These are phyloP conservation scores for Scheffersomyces quercinus DNA, from an alignment of 1,139 yeast species.

Conservation along the genomic window DNA sequence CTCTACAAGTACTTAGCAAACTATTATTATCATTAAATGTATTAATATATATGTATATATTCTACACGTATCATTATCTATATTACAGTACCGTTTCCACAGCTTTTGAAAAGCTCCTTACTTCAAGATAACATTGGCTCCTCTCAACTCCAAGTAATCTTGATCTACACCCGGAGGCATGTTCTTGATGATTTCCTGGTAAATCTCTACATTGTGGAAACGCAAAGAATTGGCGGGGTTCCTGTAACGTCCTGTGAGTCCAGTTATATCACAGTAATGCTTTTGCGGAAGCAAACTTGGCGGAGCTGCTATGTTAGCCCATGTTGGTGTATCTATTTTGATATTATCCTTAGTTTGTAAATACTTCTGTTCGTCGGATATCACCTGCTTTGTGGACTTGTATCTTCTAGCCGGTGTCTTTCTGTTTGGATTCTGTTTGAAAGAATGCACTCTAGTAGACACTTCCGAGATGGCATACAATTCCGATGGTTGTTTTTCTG, in stretches of 20 bases:
- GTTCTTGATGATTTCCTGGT: conserved; percentile 69
- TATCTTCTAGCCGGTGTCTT: conserved; percentile 59
- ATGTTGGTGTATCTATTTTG: conserved; percentile 55
- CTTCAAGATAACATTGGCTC: conserved; percentile 81
- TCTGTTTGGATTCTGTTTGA: conserved; percentile 55
- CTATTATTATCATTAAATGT: too few relatives aligned
- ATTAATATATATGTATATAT: not conserved
- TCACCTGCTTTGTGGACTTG: conserved; percentile 73
- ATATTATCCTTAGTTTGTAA: conserved; percentile 42
- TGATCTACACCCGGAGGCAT: conserved; percentile 94
- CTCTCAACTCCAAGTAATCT: conserved; percentile 83
- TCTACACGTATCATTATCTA: not conserved
- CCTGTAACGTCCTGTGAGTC: conserved; percentile 75
- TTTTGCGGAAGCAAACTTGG: conserved; percentile 82
- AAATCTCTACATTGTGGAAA: conserved; percentile 82
- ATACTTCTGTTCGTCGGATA: conserved; percentile 76
- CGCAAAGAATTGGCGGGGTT: conserved; percentile 77
- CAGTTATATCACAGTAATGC: conserved; percentile 93
- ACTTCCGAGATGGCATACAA: conserved; percentile 40
- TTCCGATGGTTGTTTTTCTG: conserved; percentile 14
- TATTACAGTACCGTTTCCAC: not conserved
- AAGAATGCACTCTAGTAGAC: conserved; percentile 46
- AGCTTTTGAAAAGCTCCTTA: conserved; percentile 18
- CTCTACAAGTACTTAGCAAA: too few relatives aligned
- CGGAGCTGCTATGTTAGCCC: conserved; percentile 73